Percentiles rank a stretch among this genome's conserved stretches.
Evolutionary conservation across 257 asterid genomes (phyloP).

Genomic region (Leonotis leonurus): DNA sequence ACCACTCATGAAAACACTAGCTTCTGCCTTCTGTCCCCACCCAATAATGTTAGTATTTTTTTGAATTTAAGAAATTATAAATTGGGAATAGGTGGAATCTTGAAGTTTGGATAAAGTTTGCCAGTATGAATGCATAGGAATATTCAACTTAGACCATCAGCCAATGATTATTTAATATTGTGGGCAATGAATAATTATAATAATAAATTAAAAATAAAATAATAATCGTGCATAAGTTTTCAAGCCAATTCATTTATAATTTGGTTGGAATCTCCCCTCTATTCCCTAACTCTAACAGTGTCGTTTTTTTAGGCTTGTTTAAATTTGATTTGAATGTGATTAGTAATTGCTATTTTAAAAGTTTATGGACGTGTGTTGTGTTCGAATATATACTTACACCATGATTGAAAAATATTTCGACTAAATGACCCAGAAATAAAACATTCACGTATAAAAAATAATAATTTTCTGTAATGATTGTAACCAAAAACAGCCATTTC

Average conservation of each 20-base stretch:
- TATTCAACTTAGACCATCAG: not conserved
- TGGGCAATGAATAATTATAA: not conserved
- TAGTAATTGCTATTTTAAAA: no score
- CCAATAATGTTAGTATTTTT: not conserved
- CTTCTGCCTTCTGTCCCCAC: not conserved
- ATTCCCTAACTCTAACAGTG: not conserved
- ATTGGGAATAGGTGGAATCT: constrained; percentile 4
- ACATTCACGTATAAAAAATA: no score
- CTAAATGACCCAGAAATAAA: no score
- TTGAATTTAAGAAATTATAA: no score
- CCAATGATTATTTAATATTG: not conserved
- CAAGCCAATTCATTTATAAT: not conserved
- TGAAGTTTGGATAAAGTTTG: constrained; percentile 15
- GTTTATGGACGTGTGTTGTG: no score
- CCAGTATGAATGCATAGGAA: not conserved
- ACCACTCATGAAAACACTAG: not conserved
- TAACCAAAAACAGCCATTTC: not conserved
- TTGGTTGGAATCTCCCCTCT: not conserved
- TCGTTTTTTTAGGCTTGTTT: not conserved
- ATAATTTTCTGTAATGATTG: not conserved
- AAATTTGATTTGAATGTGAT: not conserved
- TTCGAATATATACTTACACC: no score
- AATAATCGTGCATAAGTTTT: not conserved
- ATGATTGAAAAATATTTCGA: no score
- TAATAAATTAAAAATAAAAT: not conserved